phyloP scores from a whole-genome alignment of 1,284 basidiomycete genomes.

The Marasmius fiardii region DNA sequence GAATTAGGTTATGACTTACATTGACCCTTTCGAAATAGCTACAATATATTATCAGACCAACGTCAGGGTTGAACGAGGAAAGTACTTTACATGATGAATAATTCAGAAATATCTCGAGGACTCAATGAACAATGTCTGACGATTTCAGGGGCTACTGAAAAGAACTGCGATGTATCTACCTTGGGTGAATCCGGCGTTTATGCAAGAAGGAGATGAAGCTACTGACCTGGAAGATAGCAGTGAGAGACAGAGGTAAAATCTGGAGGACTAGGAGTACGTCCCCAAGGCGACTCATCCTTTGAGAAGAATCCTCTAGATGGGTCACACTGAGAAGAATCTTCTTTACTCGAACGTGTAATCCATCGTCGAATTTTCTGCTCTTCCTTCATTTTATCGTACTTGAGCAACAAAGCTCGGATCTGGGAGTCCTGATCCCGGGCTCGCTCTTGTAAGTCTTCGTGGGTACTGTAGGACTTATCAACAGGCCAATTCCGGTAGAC shows the following conservation, averaged over 20 bases:
- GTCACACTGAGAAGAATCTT: too few species aligned
- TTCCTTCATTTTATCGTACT: slow-evolving; percentile 42
- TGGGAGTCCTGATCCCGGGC: slow-evolving; percentile 45
- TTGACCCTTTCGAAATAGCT: slow-evolving; percentile 56
- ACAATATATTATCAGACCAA: slow-evolving; percentile 6
- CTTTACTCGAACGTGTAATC: slow-evolving; percentile 21
- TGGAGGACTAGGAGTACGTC: not conserved
- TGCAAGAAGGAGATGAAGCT: not conserved
- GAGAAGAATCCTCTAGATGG: not conserved
- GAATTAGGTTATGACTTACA: slow-evolving; percentile 27
- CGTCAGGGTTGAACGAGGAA: not conserved
- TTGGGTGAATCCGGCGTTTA: not conserved
- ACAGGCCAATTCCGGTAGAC: not conserved
- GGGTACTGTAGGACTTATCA: slow-evolving; percentile 37
- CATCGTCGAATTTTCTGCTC: slow-evolving; percentile 39
- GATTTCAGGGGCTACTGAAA: slow-evolving; percentile 32
- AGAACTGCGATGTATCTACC: slow-evolving; percentile 3
- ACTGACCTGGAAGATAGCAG: not conserved
- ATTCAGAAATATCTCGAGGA: slow-evolving; percentile 53
- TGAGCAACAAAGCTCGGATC: slow-evolving; percentile 42
- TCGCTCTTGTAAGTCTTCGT: slow-evolving; percentile 51
- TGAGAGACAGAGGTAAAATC: not conserved
- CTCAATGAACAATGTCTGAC: slow-evolving; percentile 43
- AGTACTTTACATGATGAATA: slow-evolving; percentile 51
- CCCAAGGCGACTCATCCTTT: not conserved